Base-by-base conservation (phyloP, 352 stramenopile species). In the Pythium dissimile region DNA sequence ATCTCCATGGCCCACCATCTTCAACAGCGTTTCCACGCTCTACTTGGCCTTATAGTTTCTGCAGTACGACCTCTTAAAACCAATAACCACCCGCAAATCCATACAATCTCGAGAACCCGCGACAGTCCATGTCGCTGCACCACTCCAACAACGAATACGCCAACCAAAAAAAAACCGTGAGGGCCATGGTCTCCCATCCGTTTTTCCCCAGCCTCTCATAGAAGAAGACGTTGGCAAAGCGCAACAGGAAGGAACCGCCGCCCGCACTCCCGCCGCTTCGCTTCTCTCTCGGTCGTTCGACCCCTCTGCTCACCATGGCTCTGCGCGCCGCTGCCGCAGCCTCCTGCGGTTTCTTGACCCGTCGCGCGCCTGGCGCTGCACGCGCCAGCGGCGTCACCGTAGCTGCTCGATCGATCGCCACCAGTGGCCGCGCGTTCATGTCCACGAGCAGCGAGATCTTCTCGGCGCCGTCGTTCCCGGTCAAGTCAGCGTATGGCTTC, bases 401-500 rank as follows among this genome's bases (percentile, higher is more conserved):
- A n/a, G n/a, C n/a, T n/a, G n/a, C n/a, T n/a, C 48, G 55, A 45
- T 54, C 55, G 26, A 54, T 63, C 45, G 45, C 35, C 20, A 60
- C 34, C 5, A 35, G 30, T 23, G 48, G 67, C 15, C 77, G 73
- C 45, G 75, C 76, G 31, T 88, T 88, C 73, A 89, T 88, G 74
- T 92, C 77, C 13, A 69, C 77, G n/a, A 62, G 75, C 59, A 65
- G 64, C 41, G 71, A 89, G 64, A 61, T 89, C n/a, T 89, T 92
- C 71, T 66, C 80, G 44, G 75, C 72, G 59, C 79, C 77, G 55
- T 79, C 73, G 37, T 88, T 88, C 65, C 73, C 81, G 0, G 64
- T 88, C 66, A 55, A 56, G 60, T 68, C 66, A 16, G 58, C 46
- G 30, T 56, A 59, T 26, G 66, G 66, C 26, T 57, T 67, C 34